Conservation (phyloP, 352 stramenopile genomes). For the Globisporangium recalcitrans region DNA sequence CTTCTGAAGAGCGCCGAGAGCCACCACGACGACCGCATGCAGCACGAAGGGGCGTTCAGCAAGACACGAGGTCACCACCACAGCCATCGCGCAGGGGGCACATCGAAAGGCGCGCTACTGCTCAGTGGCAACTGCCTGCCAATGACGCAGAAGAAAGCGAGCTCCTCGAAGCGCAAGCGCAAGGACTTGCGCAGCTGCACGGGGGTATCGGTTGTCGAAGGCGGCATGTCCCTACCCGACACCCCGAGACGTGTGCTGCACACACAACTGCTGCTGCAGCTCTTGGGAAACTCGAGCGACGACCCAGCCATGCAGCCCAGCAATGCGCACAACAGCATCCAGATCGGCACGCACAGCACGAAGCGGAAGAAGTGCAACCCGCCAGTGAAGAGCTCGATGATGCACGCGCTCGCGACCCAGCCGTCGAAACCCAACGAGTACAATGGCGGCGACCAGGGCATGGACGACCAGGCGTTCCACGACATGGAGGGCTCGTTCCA, state of each 20-base stretch:
- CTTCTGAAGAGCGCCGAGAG: slow-evolving; percentile 56
- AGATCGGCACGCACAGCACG: slow-evolving; percentile 18
- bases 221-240: slow-evolving; percentile 72
- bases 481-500: slow-evolving; percentile 69
- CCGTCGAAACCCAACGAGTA: slow-evolving; percentile 25
- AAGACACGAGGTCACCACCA: slow-evolving; percentile 10
- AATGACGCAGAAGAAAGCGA: slow-evolving; percentile 36
- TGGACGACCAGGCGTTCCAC: slow-evolving; percentile 31
- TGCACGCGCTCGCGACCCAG: slow-evolving; percentile 27
- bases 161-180: slow-evolving; percentile 70
- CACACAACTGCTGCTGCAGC: slow-evolving; percentile 74
- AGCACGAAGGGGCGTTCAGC: slow-evolving; percentile 9
- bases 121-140: neutral
- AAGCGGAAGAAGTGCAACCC: slow-evolving; percentile 63
- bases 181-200: slow-evolving; percentile 84
- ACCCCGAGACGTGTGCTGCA: slow-evolving; percentile 70
- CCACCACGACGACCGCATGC: slow-evolving; percentile 8
- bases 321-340: slow-evolving; percentile 7
- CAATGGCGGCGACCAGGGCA: slow-evolving; percentile 9
- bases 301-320: slow-evolving; percentile 16
- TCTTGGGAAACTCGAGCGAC: slow-evolving; percentile 51
- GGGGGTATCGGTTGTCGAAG: slow-evolving; percentile 28
- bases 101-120: slow-evolving; percentile 4
- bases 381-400: slow-evolving; percentile 17
- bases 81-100: slow-evolving; percentile 3